Percentiles rank a stretch among this genome's conserved stretches.
phyloP scores from a whole-genome alignment of 2,329 filamentous ascomycete species.

The Clarireedia monteithiana region DNA sequence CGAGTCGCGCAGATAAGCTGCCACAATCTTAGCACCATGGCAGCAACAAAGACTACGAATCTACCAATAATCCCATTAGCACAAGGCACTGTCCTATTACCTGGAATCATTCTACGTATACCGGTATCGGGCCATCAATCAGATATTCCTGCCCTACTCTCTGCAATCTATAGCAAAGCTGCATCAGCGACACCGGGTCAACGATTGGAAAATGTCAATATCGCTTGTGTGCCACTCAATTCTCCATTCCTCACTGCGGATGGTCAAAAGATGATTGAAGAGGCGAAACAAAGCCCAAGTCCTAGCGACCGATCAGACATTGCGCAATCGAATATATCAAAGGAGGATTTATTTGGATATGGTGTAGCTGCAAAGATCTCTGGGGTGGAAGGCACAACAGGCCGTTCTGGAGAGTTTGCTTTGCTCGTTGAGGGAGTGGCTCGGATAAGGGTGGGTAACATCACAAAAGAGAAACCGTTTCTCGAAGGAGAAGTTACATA shows the following conservation, averaged over 20 bases:
- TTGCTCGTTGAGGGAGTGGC: conserved; percentile 80
- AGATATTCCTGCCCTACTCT: conserved; percentile 82
- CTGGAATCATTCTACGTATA: conserved; percentile 78
- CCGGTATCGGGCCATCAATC: conserved; percentile 71
- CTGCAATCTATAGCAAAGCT: conserved; percentile 72
- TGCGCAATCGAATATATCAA: conserved; percentile 52
- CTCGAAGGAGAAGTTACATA: conserved; percentile 75
- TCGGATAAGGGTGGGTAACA: conserved; percentile 66
- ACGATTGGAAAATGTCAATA: conserved; percentile 59
- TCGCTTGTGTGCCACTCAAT: conserved; percentile 80
- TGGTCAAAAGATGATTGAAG: conserved; percentile 67
- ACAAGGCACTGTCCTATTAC: conserved; percentile 73
- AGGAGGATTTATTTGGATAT: conserved; percentile 71
- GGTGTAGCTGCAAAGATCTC: conserved; percentile 75
- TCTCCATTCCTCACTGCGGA: conserved; percentile 67
- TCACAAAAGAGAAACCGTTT: conserved; percentile 72
- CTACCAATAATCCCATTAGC: conserved; percentile 78
- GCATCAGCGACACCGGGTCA: conserved; percentile 58
- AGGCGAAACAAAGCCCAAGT: conserved; percentile 41
- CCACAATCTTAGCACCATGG: not conserved
- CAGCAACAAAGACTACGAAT: conserved; percentile 16
- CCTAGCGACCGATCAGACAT: conserved; percentile 33
- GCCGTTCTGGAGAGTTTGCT: conserved; percentile 60
- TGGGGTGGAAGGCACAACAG: conserved; percentile 65
- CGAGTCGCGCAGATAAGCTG: not conserved